Conservation (phyloP, 306 rosid species). For the Lathyrus aphaca region DNA sequence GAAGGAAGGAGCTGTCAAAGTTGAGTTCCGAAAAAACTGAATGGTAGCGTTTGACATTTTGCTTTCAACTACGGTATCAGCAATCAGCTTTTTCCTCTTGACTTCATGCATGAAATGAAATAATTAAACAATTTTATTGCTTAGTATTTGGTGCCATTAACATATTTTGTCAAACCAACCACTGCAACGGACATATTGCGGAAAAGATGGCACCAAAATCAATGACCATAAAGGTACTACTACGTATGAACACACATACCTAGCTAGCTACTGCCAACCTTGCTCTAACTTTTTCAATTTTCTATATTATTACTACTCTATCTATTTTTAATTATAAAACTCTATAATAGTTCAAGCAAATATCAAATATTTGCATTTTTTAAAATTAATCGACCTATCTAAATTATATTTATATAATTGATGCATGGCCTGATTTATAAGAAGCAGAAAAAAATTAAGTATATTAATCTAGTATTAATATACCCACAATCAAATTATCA, state of each 20-base stretch:
- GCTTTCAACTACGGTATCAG: constrained; percentile 68
- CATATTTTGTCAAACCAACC: constrained; percentile 56
- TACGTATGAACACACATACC: constrained; percentile 9
- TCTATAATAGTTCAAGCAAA: too few species aligned
- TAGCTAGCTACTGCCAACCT: neutral
- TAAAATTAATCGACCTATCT: too few species aligned
- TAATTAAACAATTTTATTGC: neutral
- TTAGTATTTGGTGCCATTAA: constrained; percentile 33
- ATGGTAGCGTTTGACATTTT: constrained; percentile 89
- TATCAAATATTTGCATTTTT: too few species aligned
- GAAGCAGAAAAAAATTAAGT: too few species aligned
- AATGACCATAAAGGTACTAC: constrained; percentile 25
- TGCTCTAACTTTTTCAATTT: constrained; percentile 3
- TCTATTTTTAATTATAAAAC: too few species aligned
- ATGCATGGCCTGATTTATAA: too few species aligned
- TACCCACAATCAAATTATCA: too few species aligned
- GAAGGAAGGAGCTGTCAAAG: constrained; percentile 55
- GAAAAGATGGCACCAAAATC: constrained; percentile 57
- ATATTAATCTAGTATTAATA: too few species aligned
- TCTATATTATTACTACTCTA: neutral
- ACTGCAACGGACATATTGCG: constrained; percentile 44
- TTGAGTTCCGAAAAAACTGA: constrained; percentile 54
- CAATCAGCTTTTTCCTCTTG: constrained; percentile 60
- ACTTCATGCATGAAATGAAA: constrained; percentile 34
- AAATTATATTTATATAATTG: too few species aligned